These are phyloP conservation scores for Pyrenophora tritici-repentis DNA, from an alignment of 2,329 filamentous ascomycete genomes.

Conservation along the genomic window DNA sequence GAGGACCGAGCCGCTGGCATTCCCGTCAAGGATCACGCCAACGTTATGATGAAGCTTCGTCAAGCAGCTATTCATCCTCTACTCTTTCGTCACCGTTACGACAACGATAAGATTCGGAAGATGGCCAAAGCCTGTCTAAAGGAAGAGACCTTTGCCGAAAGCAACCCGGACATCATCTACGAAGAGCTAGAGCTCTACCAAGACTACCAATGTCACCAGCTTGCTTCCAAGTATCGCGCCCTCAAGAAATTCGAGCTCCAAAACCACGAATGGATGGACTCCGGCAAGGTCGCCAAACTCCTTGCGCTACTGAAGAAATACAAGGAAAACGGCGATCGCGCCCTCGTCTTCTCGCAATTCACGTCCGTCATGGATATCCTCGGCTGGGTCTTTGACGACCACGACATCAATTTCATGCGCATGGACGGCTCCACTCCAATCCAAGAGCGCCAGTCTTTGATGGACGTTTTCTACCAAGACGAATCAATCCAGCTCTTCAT, in stretches of 20 bases:
- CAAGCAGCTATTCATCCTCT: conserved; percentile 92
- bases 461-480: conserved; percentile 83
- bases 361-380: conserved; percentile 90
- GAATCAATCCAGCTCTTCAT: conserved; percentile 84
- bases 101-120: conserved; percentile 72
- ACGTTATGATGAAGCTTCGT: conserved; percentile 81
- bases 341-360: conserved; percentile 92
- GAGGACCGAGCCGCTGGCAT: conserved; percentile 63
- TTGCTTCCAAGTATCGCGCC: conserved; percentile 59
- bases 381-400: conserved; percentile 75
- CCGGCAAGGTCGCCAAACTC: conserved; percentile 85
- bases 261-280: conserved; percentile 69
- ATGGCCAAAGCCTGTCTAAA: conserved; percentile 79
- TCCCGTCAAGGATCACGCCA: conserved; percentile 59
- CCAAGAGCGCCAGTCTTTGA: conserved; percentile 79
- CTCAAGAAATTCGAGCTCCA: conserved; percentile 63
- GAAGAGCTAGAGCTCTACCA: conserved; percentile 61
- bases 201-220: conserved; percentile 65
- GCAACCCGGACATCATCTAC: conserved; percentile 58
- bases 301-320: conserved; percentile 74
- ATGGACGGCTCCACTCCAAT: conserved; percentile 85
- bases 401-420: conserved; percentile 78
- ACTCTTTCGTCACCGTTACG: conserved; percentile 81
- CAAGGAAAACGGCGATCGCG: conserved; percentile 79
- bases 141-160: conserved; percentile 61